These are phyloP conservation scores for Eucalyptus sideroxylon DNA, from an alignment of 345 rosid genomes.

Conservation along the genomic window DNA sequence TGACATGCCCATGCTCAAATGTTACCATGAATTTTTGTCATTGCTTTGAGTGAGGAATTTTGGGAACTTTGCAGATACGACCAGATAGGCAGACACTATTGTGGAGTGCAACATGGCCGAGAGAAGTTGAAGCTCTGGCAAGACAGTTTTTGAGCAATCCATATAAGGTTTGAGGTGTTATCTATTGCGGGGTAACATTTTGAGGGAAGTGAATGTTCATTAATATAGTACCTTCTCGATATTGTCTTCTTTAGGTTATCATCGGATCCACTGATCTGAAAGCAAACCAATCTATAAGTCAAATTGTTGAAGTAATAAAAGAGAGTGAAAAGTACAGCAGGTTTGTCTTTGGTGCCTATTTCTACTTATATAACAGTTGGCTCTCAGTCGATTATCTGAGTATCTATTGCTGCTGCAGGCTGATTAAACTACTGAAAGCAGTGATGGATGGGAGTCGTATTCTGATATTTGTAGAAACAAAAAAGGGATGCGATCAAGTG, in stretches of 20 bases:
- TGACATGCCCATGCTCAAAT: background rate
- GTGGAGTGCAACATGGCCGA: conserved; percentile 99
- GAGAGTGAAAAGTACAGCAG: conserved; percentile 81
- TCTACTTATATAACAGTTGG: background rate
- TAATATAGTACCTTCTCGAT: background rate
- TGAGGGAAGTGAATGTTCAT: background rate
- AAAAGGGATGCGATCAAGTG: conserved; percentile 93
- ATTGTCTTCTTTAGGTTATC: conserved; percentile 35
- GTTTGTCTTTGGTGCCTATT: conserved; percentile 29
- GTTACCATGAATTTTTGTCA: background rate
- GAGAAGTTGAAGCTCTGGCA: conserved; percentile 82
- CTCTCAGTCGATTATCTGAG: background rate
- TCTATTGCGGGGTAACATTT: background rate
- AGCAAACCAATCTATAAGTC: conserved; percentile 90
- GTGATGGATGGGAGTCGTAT: conserved; percentile 81
- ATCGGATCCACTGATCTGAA: conserved; percentile 78
- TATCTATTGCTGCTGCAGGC: conserved; percentile 29
- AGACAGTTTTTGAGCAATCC: conserved; percentile 83
- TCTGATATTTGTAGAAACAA: conserved; percentile 83
- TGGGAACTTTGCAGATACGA: conserved; percentile 44
- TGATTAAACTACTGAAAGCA: conserved; percentile 62
- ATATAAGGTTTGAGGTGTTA: conserved; percentile 45
- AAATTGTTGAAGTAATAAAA: conserved; percentile 73
- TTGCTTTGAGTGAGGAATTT: background rate
- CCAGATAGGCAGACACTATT: conserved; percentile 95